These are phyloP conservation scores for Quercus parvula DNA, from an alignment of 306 rosid genomes.

Conservation along the genomic window DNA sequence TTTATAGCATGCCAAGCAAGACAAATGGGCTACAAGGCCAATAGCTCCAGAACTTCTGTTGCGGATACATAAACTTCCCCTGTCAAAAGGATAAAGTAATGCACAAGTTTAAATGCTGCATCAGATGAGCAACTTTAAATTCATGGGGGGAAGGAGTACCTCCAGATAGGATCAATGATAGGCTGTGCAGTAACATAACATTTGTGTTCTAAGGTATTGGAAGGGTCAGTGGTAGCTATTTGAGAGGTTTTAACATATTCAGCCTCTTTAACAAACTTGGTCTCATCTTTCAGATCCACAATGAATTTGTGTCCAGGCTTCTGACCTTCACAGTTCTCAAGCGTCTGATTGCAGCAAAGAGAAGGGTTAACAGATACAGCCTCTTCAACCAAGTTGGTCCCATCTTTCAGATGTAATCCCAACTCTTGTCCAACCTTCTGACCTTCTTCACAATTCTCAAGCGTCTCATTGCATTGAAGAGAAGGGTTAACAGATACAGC, in stretches of 20 bases:
- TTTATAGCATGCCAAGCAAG: slow-evolving; percentile 60
- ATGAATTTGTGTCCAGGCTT: slow-evolving; percentile 7
- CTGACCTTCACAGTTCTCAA: slow-evolving; percentile 13
- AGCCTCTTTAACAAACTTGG: slow-evolving; percentile 17
- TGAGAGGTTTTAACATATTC: slow-evolving; percentile 20
- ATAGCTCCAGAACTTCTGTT: slow-evolving; percentile 19
- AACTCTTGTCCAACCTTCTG: slow-evolving; percentile 1
- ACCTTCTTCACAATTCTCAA: slow-evolving; percentile 10
- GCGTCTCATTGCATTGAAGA: slow-evolving; percentile 18
- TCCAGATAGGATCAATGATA: slow-evolving; percentile 60
- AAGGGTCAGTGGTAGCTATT: slow-evolving; percentile 14
- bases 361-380: slow-evolving; percentile 15
- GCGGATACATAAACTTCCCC: slow-evolving; percentile 56
- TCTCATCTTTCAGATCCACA: slow-evolving; percentile 19
- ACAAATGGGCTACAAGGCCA: slow-evolving; percentile 63
- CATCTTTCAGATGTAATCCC: slow-evolving; percentile 12
- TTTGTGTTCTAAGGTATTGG: background rate
- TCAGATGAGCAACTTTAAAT: slow-evolving; percentile 7
- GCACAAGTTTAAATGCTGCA: slow-evolving; percentile 11
- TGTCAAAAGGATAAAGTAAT: slow-evolving; percentile 32
- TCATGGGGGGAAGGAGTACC: slow-evolving; percentile 28
- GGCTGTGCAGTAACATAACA: slow-evolving; percentile 48
- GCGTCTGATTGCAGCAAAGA: slow-evolving; percentile 18
- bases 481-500: background rate
- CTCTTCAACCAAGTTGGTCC: slow-evolving; percentile 20